Evolutionary conservation across 306 rosid species (phyloP).

Genomic region (Vigna angularis): DNA sequence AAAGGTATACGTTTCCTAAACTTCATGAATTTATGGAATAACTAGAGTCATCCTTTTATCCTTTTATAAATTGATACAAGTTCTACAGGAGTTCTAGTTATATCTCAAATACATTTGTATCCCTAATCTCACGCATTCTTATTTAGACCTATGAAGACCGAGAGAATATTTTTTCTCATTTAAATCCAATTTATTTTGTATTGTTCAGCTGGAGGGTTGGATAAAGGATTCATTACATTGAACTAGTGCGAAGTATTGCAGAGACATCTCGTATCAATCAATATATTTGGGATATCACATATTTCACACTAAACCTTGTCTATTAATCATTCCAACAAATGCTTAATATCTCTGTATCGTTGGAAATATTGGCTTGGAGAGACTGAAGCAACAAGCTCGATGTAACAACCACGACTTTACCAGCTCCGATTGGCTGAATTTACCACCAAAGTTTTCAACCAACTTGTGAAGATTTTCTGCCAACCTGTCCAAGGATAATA

Average conservation of each 20-base stretch:
- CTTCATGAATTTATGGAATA: neutral
- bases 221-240: neutral
- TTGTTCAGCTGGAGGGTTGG: neutral
- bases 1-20: neutral
- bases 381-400: constrained; percentile 25
- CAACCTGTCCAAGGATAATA: constrained; percentile 47
- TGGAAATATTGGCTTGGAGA: constrained; percentile 28
- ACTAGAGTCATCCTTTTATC: neutral
- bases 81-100: neutral
- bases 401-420: constrained; percentile 30
- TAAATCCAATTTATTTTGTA: neutral
- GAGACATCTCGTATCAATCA: constrained; percentile 37
- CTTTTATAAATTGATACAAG: neutral
- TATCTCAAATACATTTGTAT: neutral
- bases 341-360: constrained; percentile 38
- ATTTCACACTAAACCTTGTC: constrained; percentile 36
- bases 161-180: neutral
- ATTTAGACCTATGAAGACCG: neutral
- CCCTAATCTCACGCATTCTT: neutral
- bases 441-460: constrained; percentile 12
- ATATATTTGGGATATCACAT: constrained; percentile 41
- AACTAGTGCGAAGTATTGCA: constrained; percentile 42
- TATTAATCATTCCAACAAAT: constrained; percentile 31
- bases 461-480: constrained; percentile 26
- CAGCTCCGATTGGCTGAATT: constrained; percentile 35